Evolutionary conservation across 345 rosid genomes (phyloP), one percentile per base, ranked within the genome.

Genomic region (Euclidium syriacum): DNA sequence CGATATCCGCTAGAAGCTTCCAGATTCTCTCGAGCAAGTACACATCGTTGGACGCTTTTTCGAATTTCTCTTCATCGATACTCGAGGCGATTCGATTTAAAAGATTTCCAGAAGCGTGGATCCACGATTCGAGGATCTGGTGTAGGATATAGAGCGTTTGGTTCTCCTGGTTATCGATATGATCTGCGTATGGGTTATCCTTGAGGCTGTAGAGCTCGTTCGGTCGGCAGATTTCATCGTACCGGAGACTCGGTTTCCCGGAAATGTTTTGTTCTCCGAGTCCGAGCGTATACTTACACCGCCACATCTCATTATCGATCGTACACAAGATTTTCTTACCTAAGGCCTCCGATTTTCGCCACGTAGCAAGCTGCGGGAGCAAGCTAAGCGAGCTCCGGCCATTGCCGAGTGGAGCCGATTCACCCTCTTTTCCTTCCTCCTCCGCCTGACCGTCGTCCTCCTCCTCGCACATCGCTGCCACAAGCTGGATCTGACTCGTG

Each of bases 41-140:
- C 23, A 95, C 90, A 7, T 85, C 87, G 58, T 25, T 73, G 0
- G 90, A 72, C 0, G 99, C 99, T 20, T 38, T 16, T 9, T 49
- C 69, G 71, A 85, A 85, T 17, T 49, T 55, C 16, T 52, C 72
- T 54, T 56, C 58, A 23, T 69, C 83, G 62, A 85, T 87, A 12
- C 81, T 74, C 29, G 64, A 61, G 2, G 2, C 62, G 58, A 83
- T 73, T 25, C 95, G 90, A 10, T 71, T 71, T 1, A 83, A 41
- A 6, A 94, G 75, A 41, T 75, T 72, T 14, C 51, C 62, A 7
- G 87, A 67, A 0, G 77, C 71, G 41, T 78, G 67, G 60, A 90
- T 81, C 99, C 99, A 94, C 9, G 88, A 83, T 57, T 94, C 97
- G 12, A 94, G 74, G 20, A 94, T 83, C 78, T 94, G 99, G 24